These are phyloP conservation scores for Microbotryum scabiosae DNA, from an alignment of 1,284 basidiomycete genomes.

Conservation along the genomic window DNA sequence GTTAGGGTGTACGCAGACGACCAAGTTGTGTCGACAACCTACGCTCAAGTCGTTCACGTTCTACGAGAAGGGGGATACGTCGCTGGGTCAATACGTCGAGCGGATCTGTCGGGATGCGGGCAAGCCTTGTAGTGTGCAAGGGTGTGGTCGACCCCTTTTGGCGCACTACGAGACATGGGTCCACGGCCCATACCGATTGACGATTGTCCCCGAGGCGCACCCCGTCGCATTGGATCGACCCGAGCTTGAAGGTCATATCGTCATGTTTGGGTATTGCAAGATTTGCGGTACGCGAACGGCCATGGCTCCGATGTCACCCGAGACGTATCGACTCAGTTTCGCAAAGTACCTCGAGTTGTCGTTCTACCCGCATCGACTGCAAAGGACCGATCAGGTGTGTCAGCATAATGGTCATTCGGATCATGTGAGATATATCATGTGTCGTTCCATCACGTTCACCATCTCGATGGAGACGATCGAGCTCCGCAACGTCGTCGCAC, in stretches of 20 bases:
- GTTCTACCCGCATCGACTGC: constrained; percentile 77
- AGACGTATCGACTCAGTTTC: constrained; percentile 71
- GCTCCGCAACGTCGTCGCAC: constrained; percentile 79
- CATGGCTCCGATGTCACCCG: constrained; percentile 80
- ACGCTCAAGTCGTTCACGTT: constrained; percentile 66
- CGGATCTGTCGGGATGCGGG: constrained; percentile 62
- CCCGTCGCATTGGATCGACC: background rate
- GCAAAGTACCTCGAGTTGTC: constrained; percentile 86
- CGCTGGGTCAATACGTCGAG: constrained; percentile 86
- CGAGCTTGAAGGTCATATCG: constrained; percentile 46
- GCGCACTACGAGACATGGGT: constrained; percentile 82
- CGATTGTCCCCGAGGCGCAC: constrained; percentile 35
- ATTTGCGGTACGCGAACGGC: constrained; percentile 53
- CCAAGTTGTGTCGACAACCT: constrained; percentile 42
- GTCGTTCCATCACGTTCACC: constrained; percentile 59
- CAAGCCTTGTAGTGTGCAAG: constrained; percentile 63
- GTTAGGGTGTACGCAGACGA: constrained; percentile 55
- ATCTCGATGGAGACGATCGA: constrained; percentile 80
- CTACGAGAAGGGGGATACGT: constrained; percentile 86
- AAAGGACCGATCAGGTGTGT: constrained; percentile 71
- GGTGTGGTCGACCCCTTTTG: constrained; percentile 69
- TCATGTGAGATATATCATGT: constrained; percentile 87
- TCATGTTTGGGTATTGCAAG: constrained; percentile 87
- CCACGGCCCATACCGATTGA: constrained; percentile 56
- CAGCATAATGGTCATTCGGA: constrained; percentile 90